These are phyloP conservation scores for Begonia peltatifolia DNA, from an alignment of 306 rosid species.

Conservation along the genomic window DNA sequence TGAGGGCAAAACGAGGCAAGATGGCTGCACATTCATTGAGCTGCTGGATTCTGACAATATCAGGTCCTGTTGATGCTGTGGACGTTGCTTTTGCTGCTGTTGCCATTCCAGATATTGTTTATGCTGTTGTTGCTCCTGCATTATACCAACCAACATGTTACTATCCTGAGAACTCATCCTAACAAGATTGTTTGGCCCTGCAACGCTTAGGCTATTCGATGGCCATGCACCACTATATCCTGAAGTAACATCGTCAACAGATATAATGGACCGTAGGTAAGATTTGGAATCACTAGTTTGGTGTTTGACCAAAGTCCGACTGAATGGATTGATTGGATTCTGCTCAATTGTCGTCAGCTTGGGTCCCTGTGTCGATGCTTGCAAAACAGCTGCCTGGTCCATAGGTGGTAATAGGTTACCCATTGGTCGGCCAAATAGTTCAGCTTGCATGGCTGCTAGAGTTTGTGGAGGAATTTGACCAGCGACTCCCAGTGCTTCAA, in stretches of 20 bases:
- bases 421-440: conserved; percentile 46
- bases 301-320: conserved; percentile 32
- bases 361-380: conserved; percentile 30
- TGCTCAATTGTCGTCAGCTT: conserved; percentile 29
- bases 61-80: conserved; percentile 21
- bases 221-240: conserved; percentile 37
- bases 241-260: conserved; percentile 27
- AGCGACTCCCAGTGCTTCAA: conserved; percentile 49
- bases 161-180: conserved; percentile 24
- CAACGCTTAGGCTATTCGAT: conserved; percentile 21
- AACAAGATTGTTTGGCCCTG: conserved; percentile 24
- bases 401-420: conserved; percentile 20
- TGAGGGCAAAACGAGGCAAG: conserved; percentile 44
- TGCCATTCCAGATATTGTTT: conserved; percentile 2
- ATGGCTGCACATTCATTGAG: conserved; percentile 42
- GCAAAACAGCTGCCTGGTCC: conserved; percentile 42
- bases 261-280: conserved; percentile 25
- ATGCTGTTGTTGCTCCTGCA: conserved; percentile 22
- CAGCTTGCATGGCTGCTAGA: conserved; percentile 59
- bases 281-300: conserved; percentile 25
- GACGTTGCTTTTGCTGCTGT: conserved; percentile 13
- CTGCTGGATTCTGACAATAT: conserved; percentile 26
- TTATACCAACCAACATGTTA: conserved; percentile 20
- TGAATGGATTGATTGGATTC: conserved; percentile 18
- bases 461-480: conserved; percentile 70